Evolutionary conservation across 805 yeast species (phyloP).

Genomic region (Kluyveromyces starmeri): DNA sequence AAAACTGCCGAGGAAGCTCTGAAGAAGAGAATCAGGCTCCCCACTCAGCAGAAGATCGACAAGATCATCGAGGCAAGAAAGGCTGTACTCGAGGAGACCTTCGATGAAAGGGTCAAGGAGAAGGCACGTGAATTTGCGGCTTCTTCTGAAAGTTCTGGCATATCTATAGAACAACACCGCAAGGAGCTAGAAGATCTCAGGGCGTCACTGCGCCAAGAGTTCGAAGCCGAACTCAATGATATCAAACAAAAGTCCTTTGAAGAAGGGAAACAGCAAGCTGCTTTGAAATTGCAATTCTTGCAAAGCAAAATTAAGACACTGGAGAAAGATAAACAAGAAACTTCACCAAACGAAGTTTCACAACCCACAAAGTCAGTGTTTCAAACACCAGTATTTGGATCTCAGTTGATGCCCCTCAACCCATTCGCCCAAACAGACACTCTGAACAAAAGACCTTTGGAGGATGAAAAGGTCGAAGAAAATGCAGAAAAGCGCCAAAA

Average conservation of each 20-base stretch:
- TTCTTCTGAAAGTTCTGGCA: conserved; percentile 6
- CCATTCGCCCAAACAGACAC: conserved; percentile 4
- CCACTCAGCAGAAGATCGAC: conserved; percentile 47
- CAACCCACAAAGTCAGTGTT: conserved; percentile 7
- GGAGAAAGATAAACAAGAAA: conserved; percentile 18
- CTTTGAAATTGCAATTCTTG: conserved; percentile 24
- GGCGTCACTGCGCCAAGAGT: conserved; percentile 12
- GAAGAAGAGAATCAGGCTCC: conserved; percentile 39
- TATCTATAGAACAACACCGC: conserved; percentile 6
- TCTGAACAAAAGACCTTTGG: conserved; percentile 3
- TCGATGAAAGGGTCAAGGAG: conserved; percentile 13
- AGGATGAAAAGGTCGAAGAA: conserved; percentile 5
- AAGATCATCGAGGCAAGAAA: conserved; percentile 40
- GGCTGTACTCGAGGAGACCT: conserved; percentile 19
- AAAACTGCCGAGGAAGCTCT: conserved; percentile 38
- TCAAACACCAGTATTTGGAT: conserved; percentile 3
- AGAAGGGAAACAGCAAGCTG: conserved; percentile 27
- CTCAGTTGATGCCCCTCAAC: not conserved
- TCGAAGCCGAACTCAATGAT: conserved; percentile 12
- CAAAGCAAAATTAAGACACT: conserved; percentile 25
- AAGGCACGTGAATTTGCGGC: conserved; percentile 8
- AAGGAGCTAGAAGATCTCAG: conserved; percentile 21
- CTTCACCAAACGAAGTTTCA: conserved; percentile 15
- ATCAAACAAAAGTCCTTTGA: conserved; percentile 24
- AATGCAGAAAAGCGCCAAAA: conserved; percentile 6